Evolutionary conservation across 1,284 basidiomycete genomes (phyloP).

Genomic region (Bjerkandera adusta): DNA sequence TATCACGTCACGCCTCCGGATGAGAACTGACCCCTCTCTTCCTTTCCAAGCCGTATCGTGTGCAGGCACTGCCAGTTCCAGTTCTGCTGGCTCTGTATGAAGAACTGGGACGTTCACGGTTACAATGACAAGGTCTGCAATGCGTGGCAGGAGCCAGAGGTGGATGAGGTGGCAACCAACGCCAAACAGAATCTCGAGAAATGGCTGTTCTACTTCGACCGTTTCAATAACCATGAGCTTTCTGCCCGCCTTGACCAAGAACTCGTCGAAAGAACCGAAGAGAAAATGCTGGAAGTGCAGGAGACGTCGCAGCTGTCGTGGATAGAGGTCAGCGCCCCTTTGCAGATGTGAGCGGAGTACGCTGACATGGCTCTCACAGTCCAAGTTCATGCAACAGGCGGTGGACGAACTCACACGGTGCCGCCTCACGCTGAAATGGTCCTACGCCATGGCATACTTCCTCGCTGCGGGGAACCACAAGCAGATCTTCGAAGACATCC

Average conservation of each 20-base stretch:
- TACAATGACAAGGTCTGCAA: slow-evolving; percentile 63
- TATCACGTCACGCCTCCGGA: too few relatives aligned
- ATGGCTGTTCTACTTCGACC: slow-evolving; percentile 67
- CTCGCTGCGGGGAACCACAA: slow-evolving; percentile 61
- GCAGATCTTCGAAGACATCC: slow-evolving; percentile 68
- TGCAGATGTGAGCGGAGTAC: too few relatives aligned
- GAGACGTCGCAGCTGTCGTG: slow-evolving; percentile 54
- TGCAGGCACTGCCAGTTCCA: slow-evolving; percentile 60
- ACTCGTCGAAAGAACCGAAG: slow-evolving; percentile 56
- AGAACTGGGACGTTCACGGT: slow-evolving; percentile 64
- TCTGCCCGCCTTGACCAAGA: slow-evolving; percentile 62
- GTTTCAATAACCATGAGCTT: slow-evolving; percentile 69
- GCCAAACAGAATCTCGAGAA: slow-evolving; percentile 57
- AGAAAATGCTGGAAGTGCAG: slow-evolving; percentile 72
- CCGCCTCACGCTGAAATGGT: slow-evolving; percentile 67
- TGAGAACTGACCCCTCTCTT: slow-evolving; percentile 38
- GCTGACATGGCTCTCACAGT: slow-evolving; percentile 19
- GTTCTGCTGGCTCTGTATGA: slow-evolving; percentile 75
- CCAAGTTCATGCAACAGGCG: slow-evolving; percentile 63
- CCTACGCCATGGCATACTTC: slow-evolving; percentile 72
- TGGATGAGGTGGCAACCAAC: slow-evolving; percentile 46
- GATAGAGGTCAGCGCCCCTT: slow-evolving; percentile 62
- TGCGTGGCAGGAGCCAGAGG: slow-evolving; percentile 60
- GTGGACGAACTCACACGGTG: slow-evolving; percentile 55
- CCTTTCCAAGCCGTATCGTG: slow-evolving; percentile 31